phyloP scores from a whole-genome alignment of 2,329 filamentous ascomycete species.

The Pseudogymnoascus sp. region DNA sequence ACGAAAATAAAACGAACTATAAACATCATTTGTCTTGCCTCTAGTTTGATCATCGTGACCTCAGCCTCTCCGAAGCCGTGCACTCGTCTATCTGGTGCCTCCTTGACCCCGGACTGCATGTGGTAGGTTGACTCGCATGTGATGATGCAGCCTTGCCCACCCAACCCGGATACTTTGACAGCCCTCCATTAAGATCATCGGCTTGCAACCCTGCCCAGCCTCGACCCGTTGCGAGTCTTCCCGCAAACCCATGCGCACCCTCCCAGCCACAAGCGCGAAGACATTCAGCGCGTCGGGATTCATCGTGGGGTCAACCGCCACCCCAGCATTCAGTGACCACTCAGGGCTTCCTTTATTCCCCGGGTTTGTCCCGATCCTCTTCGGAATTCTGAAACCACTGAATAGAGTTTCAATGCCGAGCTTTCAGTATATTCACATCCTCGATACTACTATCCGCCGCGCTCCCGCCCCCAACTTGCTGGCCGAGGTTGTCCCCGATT shows the following conservation, averaged over 20 bases:
- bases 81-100: neutral
- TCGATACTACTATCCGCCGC: slow-evolving; percentile 42
- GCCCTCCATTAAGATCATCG: neutral
- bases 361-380: neutral
- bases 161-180: neutral
- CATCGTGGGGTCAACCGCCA: neutral
- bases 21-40: neutral
- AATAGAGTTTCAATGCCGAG: slow-evolving; percentile 25
- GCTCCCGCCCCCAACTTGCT: slow-evolving; percentile 15
- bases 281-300: neutral
- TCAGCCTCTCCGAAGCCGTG: neutral
- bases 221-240: neutral
- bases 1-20: neutral
- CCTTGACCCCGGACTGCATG: neutral
- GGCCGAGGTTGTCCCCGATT: slow-evolving; percentile 13
- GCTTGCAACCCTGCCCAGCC: neutral
- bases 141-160: slow-evolving; percentile 3
- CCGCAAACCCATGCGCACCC: neutral
- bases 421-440: slow-evolving; percentile 38
- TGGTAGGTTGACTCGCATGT: slow-evolving; percentile 8
- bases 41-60: neutral
- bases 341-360: neutral
- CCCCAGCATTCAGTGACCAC: neutral
- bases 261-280: neutral
- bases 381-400: neutral